Conservation (phyloP, 2,329 filamentous ascomycete genomes). For the Achaetomium macrosporum region DNA sequence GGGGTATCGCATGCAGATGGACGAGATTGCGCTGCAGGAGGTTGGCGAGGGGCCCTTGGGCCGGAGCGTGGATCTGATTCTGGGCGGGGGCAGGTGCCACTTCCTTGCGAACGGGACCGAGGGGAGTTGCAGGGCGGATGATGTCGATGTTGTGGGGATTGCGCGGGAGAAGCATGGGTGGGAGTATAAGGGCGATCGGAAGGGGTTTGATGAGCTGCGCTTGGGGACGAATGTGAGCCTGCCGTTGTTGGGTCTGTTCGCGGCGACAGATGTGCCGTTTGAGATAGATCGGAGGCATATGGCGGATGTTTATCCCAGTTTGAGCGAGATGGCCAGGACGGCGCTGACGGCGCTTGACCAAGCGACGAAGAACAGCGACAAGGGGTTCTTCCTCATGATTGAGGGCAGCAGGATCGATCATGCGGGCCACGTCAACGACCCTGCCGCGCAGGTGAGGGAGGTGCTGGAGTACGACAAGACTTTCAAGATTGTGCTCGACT, state of each 20-base stretch:
- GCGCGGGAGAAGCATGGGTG: conserved; percentile 73
- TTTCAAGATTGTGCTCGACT: conserved; percentile 77
- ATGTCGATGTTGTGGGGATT: conserved; percentile 65
- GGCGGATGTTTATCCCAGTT: conserved; percentile 74
- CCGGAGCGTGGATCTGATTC: conserved; percentile 81
- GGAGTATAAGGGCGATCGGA: conserved; percentile 66
- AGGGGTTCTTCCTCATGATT: conserved; percentile 98
- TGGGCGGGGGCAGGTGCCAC: conserved; percentile 89
- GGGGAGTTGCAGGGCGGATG: conserved; percentile 77
- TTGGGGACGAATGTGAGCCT: conserved; percentile 63
- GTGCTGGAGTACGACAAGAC: conserved; percentile 92
- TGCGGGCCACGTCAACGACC: conserved; percentile 80
- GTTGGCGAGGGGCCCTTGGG: conserved; percentile 83
- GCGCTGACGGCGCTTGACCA: conserved; percentile 73
- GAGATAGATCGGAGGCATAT: conserved; percentile 83
- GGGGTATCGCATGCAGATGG: conserved; percentile 70
- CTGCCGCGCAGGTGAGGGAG: conserved; percentile 79
- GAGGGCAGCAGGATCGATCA: conserved; percentile 96
- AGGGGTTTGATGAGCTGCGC: conserved; percentile 69
- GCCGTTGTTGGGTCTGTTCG: conserved; percentile 82
- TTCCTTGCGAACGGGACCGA: conserved; percentile 78
- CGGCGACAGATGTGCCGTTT: conserved; percentile 76
- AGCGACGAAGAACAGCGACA: conserved; percentile 75
- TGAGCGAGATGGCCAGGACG: conserved; percentile 85
- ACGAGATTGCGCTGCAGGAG: conserved; percentile 88